Evolutionary conservation across 331 rosid species (phyloP).

Genomic region (Acacia concinna): DNA sequence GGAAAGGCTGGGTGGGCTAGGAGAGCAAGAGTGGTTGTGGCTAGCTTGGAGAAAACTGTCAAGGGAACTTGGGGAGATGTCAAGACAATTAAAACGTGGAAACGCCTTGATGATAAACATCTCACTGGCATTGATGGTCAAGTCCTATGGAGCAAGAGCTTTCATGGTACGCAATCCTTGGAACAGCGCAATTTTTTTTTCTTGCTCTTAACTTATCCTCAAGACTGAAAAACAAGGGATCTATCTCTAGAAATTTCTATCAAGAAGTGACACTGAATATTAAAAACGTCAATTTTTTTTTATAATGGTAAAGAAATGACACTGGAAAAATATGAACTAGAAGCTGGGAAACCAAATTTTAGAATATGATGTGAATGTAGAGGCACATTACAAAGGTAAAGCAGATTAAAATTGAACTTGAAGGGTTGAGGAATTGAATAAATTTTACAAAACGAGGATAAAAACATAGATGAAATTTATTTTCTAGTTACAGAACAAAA

Average conservation of each 20-base stretch:
- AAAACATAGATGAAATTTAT: background rate
- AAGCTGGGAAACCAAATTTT: background rate
- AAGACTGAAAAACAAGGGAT: background rate
- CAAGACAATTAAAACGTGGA: conserved; percentile 85
- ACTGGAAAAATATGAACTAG: background rate
- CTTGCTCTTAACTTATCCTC: conserved; percentile 9
- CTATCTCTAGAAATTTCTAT: background rate
- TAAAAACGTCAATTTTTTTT: no score
- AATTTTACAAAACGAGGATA: background rate
- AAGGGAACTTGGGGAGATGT: conserved; percentile 64
- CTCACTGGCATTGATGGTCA: conserved; percentile 61
- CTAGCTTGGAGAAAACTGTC: conserved; percentile 56
- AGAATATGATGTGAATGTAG: background rate
- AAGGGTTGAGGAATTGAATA: background rate
- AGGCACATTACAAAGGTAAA: background rate
- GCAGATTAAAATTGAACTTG: background rate
- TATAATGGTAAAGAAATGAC: background rate
- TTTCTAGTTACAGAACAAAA: background rate
- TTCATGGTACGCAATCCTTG: conserved; percentile 50
- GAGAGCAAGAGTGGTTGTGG: conserved; percentile 81
- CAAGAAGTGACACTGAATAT: background rate
- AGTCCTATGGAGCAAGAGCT: conserved; percentile 67
- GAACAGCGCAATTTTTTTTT: background rate
- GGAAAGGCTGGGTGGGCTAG: conserved; percentile 87
- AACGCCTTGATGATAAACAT: conserved; percentile 70